A percentile compares a stretch with the other conserved stretches of the same genome.
phyloP scores from a whole-genome alignment of 2,329 filamentous ascomycete species.

The Calonectria pseudoturangicola region DNA sequence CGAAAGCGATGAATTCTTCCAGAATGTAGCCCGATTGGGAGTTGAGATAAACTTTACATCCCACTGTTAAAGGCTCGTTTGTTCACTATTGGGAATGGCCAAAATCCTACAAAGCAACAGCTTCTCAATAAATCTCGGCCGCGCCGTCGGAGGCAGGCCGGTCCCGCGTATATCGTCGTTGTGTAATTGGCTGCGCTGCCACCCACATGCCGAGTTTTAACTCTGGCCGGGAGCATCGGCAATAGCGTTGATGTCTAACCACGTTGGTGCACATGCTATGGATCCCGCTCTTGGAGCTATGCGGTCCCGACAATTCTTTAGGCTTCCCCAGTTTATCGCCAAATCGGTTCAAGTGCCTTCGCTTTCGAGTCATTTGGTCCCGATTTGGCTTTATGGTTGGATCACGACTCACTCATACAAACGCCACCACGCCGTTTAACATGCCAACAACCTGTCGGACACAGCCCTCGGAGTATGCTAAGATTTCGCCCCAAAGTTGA shows the following conservation, averaged over 20 bases:
- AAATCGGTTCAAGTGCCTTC: neutral
- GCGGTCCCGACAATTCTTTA: neutral
- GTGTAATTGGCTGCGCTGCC: neutral
- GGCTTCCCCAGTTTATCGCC: neutral
- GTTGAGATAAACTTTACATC: no score
- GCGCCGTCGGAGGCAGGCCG: neutral
- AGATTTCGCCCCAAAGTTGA: neutral
- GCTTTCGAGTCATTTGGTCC: neutral
- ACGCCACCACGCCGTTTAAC: neutral
- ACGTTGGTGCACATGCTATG: neutral
- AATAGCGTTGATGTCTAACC: neutral
- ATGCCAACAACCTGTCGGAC: neutral
- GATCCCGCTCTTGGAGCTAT: neutral
- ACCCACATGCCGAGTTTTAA: neutral
- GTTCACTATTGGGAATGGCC: no score
- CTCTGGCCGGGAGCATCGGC: neutral
- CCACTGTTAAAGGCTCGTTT: no score
- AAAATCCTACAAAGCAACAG: no score
- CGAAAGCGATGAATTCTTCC: no score
- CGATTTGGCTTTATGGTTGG: neutral
- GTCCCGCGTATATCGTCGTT: neutral
- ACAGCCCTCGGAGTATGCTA: no score
- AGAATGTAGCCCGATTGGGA: no score
- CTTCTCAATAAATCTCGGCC: neutral
- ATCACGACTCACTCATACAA: neutral